These are phyloP conservation scores for Botrytis tulipae DNA, from an alignment of 2,329 filamentous ascomycete genomes.

Conservation along the genomic window DNA sequence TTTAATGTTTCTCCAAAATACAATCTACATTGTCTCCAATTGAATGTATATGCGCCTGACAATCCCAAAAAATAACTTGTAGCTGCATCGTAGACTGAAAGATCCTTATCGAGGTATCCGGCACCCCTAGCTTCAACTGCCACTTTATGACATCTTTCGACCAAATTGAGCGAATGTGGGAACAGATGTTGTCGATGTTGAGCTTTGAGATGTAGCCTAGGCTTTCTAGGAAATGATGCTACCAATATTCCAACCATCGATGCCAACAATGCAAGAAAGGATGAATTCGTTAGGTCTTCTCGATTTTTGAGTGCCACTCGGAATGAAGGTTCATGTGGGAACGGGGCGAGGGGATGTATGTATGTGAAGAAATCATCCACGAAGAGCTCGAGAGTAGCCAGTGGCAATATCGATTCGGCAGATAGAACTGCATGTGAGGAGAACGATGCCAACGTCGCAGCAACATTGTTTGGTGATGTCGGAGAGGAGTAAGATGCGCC, in stretches of 20 bases:
- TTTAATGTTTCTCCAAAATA: conserved; percentile 72
- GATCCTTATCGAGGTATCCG: conserved; percentile 53
- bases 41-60: conserved; percentile 64
- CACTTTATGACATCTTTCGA: conserved; percentile 68
- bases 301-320: conserved; percentile 64
- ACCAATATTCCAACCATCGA: conserved; percentile 75
- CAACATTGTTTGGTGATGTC: conserved; percentile 37
- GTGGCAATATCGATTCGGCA: conserved; percentile 69
- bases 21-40: conserved; percentile 64
- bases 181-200: conserved; percentile 64
- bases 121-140: conserved; percentile 65
- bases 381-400: conserved; percentile 64
- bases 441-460: conserved; percentile 37
- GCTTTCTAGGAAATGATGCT: conserved; percentile 72
- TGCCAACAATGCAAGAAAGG: conserved; percentile 68
- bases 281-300: conserved; percentile 63
- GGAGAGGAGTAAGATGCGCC: conserved; percentile 32
- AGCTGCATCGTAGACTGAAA: conserved; percentile 61
- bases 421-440: conserved; percentile 46
- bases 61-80: conserved; percentile 75
- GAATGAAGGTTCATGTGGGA: conserved; percentile 77
- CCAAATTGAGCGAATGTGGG: conserved; percentile 65
- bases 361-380: conserved; percentile 84
- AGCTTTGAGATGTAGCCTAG: conserved; percentile 65
- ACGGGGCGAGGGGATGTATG: conserved; percentile 73